Evolutionary conservation across 2,329 filamentous ascomycete species (phyloP).

Genomic region (Colletotrichum trifolii): DNA sequence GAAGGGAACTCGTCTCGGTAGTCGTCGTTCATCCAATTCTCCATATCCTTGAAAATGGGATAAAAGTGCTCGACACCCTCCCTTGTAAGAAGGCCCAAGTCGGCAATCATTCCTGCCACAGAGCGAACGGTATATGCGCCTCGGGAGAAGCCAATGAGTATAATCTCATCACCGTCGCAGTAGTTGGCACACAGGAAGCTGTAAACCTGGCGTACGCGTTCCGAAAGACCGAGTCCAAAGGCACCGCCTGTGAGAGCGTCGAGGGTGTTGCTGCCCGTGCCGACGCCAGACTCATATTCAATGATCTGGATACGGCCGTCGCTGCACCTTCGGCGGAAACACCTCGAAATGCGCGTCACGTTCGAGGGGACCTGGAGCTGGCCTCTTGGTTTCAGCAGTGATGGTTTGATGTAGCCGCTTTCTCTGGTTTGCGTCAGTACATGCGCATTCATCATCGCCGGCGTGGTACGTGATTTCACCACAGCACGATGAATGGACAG

Average conservation of each 20-base stretch:
- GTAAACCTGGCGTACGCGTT: constrained; percentile 70
- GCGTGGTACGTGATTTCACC: not conserved
- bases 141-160: constrained; percentile 67
- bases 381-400: constrained; percentile 49
- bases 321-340: constrained; percentile 61
- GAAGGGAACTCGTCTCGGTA: constrained; percentile 61
- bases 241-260: constrained; percentile 65
- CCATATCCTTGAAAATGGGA: constrained; percentile 67
- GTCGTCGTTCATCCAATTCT: constrained; percentile 59
- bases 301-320: constrained; percentile 68
- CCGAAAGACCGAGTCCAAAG: constrained; percentile 65
- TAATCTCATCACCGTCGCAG: constrained; percentile 65
- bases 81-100: constrained; percentile 63
- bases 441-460: not conserved
- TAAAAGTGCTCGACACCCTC: constrained; percentile 66
- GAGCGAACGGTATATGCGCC: constrained; percentile 70
- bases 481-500: constrained; percentile 14
- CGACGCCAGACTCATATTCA: constrained; percentile 71
- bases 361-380: constrained; percentile 66
- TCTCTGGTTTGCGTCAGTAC: constrained; percentile 46
- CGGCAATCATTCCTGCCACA: constrained; percentile 63
- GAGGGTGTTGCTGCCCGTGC: constrained; percentile 61
- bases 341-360: constrained; percentile 69
- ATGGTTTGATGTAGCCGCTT: constrained; percentile 57
- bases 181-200: constrained; percentile 72